A percentile compares a stretch with the other conserved stretches of the same genome.
phyloP scores from a whole-genome alignment of 208 protist species.

The Giardia muris region DNA sequence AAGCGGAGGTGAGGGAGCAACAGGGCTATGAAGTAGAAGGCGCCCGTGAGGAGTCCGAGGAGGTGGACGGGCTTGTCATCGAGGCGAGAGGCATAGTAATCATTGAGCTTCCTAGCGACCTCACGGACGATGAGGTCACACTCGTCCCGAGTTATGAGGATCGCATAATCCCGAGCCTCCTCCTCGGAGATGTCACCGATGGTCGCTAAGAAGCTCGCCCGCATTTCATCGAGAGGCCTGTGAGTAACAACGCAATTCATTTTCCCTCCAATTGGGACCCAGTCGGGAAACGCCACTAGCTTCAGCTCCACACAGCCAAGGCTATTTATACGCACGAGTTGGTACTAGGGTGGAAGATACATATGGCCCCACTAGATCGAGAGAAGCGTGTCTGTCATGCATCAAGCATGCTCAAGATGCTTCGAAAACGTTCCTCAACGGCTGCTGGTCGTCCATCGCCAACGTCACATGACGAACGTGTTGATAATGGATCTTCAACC shows the following conservation, averaged over 20 bases:
- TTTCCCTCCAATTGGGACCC: too few relatives aligned
- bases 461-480: too few relatives aligned
- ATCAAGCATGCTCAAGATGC: too few relatives aligned
- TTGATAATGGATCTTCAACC: too few relatives aligned
- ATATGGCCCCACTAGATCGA: too few relatives aligned
- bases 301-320: too few relatives aligned
- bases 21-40: background rate
- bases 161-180: background rate
- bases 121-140: background rate
- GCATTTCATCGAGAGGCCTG: background rate
- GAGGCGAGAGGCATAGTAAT: background rate
- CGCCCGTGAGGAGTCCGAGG: background rate
- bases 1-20: background rate
- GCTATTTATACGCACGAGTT: too few relatives aligned
- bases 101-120: background rate
- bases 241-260: background rate
- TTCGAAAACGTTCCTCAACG: too few relatives aligned
- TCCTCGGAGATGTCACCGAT: background rate
- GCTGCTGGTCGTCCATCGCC: too few relatives aligned
- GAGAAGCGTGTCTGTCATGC: too few relatives aligned
- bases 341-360: too few relatives aligned
- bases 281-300: too few relatives aligned
- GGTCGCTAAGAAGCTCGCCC: background rate
- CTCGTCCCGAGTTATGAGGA: background rate
- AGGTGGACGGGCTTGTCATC: background rate